These are phyloP conservation scores for Talaromyces islandicus DNA, from an alignment of 2,329 filamentous ascomycete species.

Conservation along the genomic window DNA sequence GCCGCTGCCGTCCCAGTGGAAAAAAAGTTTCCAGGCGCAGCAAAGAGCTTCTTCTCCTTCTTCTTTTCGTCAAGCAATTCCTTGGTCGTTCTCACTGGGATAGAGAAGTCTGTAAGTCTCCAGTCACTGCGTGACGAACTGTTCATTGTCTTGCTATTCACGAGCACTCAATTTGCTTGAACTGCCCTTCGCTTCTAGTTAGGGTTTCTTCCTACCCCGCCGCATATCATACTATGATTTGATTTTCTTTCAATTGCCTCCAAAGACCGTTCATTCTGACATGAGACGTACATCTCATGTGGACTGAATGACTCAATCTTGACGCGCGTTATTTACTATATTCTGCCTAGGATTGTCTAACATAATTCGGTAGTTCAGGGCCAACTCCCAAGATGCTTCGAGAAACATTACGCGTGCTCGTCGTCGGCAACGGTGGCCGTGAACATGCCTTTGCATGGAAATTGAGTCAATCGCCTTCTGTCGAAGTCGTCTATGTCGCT, in stretches of 20 bases:
- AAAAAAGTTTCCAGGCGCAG: constrained; percentile 13
- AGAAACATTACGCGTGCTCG: constrained; percentile 62
- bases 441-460: constrained; percentile 97
- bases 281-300: not conserved
- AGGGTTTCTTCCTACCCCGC: not conserved
- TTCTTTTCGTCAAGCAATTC: not conserved
- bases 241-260: not conserved
- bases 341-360: not conserved
- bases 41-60: not conserved
- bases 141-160: not conserved
- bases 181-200: not conserved
- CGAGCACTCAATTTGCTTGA: not conserved
- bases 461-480: constrained; percentile 71
- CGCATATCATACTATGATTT: not conserved
- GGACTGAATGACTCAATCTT: not conserved
- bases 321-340: not conserved
- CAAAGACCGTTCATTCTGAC: not conserved
- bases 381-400: constrained; percentile 29
- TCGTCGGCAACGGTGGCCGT: constrained; percentile 88
- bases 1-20: constrained; percentile 7
- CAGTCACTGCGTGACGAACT: not conserved
- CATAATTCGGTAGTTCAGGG: constrained; percentile 7
- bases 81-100: not conserved
- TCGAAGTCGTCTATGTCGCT: constrained; percentile 65
- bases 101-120: not conserved